Evolutionary conservation across 768 basidiomycete genomes (phyloP).

Genomic region (Lenzites betulinus): DNA sequence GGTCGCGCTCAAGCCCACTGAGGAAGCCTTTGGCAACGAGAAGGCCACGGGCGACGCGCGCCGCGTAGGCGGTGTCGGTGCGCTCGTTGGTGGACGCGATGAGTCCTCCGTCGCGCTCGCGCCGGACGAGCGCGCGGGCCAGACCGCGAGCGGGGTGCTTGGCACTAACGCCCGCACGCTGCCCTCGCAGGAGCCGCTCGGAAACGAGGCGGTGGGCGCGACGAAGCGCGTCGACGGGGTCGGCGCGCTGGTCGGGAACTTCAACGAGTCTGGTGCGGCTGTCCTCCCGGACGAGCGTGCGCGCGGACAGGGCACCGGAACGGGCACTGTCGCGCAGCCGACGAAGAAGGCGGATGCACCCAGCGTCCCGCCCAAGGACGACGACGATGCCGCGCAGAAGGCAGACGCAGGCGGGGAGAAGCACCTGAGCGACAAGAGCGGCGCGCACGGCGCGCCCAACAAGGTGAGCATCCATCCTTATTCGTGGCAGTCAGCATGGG

Average conservation of each 20-base stretch:
- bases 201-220: slow-evolving; percentile 7
- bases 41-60: slow-evolving; percentile 36
- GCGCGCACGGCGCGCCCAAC: slow-evolving; percentile 10
- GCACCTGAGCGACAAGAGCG: neutral
- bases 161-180: neutral
- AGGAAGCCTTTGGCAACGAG: slow-evolving; percentile 28
- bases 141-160: neutral
- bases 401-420: neutral
- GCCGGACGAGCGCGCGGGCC: slow-evolving; percentile 41
- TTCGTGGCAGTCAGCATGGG: neutral
- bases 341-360: neutral
- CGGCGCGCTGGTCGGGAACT: slow-evolving; percentile 48
- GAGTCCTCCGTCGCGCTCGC: slow-evolving; percentile 50
- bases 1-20: slow-evolving; percentile 29
- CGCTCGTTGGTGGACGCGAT: slow-evolving; percentile 45
- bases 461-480: slow-evolving; percentile 16
- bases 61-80: slow-evolving; percentile 42
- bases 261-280: slow-evolving; percentile 47
- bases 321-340: slow-evolving; percentile 1
- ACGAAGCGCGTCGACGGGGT: slow-evolving; percentile 37
- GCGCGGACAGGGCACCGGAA: slow-evolving; percentile 1
- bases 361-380: neutral
- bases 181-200: slow-evolving; percentile 2
- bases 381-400: neutral
- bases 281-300: slow-evolving; percentile 46